Evolutionary conservation across 768 basidiomycete genomes (phyloP).

Genomic region (Mycena kentingensis): DNA sequence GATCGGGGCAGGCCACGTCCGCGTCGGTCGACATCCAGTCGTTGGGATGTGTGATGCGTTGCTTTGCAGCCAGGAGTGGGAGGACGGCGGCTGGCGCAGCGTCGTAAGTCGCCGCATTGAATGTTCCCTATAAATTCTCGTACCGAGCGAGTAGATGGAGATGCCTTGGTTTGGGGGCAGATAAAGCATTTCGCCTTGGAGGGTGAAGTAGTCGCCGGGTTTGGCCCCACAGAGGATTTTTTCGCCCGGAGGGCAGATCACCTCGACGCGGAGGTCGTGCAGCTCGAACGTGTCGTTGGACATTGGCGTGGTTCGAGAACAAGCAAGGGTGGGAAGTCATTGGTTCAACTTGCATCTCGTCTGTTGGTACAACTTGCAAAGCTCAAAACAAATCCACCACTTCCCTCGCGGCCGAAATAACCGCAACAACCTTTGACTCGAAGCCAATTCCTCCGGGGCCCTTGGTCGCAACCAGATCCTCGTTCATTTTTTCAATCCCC

Average conservation of each 20-base stretch:
- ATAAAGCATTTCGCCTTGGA: slow-evolving; percentile 65
- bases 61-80: slow-evolving; percentile 69
- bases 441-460: slow-evolving; percentile 45
- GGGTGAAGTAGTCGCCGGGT: slow-evolving; percentile 59
- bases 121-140: too few relatives aligned
- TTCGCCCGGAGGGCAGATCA: slow-evolving; percentile 57
- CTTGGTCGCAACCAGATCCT: slow-evolving; percentile 43
- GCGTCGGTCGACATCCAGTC: slow-evolving; percentile 74
- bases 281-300: slow-evolving; percentile 53
- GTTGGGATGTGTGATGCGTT: slow-evolving; percentile 52
- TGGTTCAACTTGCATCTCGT: neutral
- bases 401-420: slow-evolving; percentile 39
- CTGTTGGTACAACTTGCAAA: neutral
- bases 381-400: slow-evolving; percentile 40
- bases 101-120: too few relatives aligned
- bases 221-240: slow-evolving; percentile 67
- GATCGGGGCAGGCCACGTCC: slow-evolving; percentile 68
- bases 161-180: slow-evolving; percentile 65
- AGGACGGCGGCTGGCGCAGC: slow-evolving; percentile 52
- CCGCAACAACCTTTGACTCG: slow-evolving; percentile 45
- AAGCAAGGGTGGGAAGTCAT: too few relatives aligned
- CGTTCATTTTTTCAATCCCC: slow-evolving; percentile 29
- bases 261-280: slow-evolving; percentile 66
- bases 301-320: neutral
- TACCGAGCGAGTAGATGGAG: slow-evolving; percentile 69